Percentiles rank a stretch among this genome's conserved stretches.
These are phyloP conservation scores for Diaporthe ilicicola DNA, from an alignment of 2,329 filamentous ascomycete genomes.

Conservation along the genomic window DNA sequence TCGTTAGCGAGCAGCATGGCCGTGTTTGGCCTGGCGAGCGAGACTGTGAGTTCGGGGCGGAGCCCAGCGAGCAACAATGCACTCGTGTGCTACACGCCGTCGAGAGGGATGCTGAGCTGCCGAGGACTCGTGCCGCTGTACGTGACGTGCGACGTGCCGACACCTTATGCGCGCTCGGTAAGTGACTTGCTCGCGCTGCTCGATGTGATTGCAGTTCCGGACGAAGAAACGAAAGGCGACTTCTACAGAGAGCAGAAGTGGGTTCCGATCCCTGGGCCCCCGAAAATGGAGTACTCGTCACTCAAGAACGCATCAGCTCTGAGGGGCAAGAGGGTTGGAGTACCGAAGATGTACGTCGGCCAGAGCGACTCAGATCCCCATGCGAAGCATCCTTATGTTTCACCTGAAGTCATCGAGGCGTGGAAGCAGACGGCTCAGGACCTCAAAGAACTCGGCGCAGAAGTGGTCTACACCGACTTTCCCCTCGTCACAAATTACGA, in stretches of 20 bases:
- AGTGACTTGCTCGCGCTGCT: conserved; percentile 59
- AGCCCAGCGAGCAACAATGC: conserved; percentile 43
- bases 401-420: conserved; percentile 37
- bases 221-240: conserved; percentile 53
- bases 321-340: conserved; percentile 54
- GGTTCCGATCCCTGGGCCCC: conserved; percentile 39
- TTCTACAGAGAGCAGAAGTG: conserved; percentile 63
- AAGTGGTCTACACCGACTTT: conserved; percentile 53
- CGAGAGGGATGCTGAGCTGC: not conserved
- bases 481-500: conserved; percentile 56
- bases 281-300: conserved; percentile 47
- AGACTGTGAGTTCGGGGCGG: conserved; percentile 65
- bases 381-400: conserved; percentile 34
- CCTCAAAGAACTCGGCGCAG: conserved; percentile 51
- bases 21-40: conserved; percentile 61
- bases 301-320: conserved; percentile 46
- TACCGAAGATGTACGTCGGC: conserved; percentile 61
- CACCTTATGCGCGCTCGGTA: conserved; percentile 49
- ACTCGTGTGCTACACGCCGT: conserved; percentile 25
- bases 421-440: conserved; percentile 44
- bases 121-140: conserved; percentile 23
- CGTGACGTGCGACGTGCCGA: conserved; percentile 4
- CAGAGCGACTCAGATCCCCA: conserved; percentile 37
- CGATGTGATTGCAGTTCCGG: conserved; percentile 54
- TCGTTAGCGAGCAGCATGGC: conserved; percentile 60